A percentile compares a stretch with the other conserved stretches of the same genome.
These are phyloP conservation scores for Pseudocercospora fijiensis DNA, from an alignment of 2,329 filamentous ascomycete species.

Conservation along the genomic window DNA sequence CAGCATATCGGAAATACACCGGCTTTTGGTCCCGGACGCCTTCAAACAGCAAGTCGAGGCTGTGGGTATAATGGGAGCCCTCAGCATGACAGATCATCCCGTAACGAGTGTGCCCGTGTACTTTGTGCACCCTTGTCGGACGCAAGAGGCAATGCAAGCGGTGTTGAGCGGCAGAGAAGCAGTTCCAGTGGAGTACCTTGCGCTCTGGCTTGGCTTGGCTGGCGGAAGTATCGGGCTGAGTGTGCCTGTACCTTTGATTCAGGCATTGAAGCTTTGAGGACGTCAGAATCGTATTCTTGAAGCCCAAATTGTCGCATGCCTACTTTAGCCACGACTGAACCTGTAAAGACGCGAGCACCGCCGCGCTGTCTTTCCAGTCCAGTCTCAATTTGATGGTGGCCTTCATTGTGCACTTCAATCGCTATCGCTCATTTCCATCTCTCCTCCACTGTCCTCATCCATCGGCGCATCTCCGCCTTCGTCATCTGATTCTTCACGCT, in stretches of 20 bases:
- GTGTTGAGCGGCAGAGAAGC: constrained; percentile 38
- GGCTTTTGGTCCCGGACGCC: constrained; percentile 38
- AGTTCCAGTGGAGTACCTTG: constrained; percentile 66
- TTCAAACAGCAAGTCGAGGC: constrained; percentile 37
- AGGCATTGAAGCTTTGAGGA: constrained; percentile 20
- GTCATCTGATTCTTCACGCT: constrained; percentile 42
- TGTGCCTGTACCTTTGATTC: constrained; percentile 29
- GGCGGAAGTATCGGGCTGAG: constrained; percentile 75
- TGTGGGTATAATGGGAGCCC: constrained; percentile 38
- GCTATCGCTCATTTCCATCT: constrained; percentile 71
- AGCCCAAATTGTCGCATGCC: constrained; percentile 5
- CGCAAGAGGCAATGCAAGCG: constrained; percentile 74
- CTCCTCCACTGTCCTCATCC: constrained; percentile 53
- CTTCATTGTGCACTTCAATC: constrained; percentile 38
- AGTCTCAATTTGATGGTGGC: not conserved
- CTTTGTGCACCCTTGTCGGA: constrained; percentile 90
- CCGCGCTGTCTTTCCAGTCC: not conserved
- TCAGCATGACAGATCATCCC: constrained; percentile 66
- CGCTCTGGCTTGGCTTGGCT: constrained; percentile 85
- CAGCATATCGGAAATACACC: constrained; percentile 37
- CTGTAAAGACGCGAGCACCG: not conserved
- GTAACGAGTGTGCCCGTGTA: constrained; percentile 74
- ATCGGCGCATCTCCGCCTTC: constrained; percentile 39
- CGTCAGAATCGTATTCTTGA: constrained; percentile 18
- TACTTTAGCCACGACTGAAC: not conserved